A percentile compares a stretch with the other conserved stretches of the same genome.
Conservation (phyloP, 2,329 filamentous ascomycete species). For the Teratosphaeriaceae sp. region DNA sequence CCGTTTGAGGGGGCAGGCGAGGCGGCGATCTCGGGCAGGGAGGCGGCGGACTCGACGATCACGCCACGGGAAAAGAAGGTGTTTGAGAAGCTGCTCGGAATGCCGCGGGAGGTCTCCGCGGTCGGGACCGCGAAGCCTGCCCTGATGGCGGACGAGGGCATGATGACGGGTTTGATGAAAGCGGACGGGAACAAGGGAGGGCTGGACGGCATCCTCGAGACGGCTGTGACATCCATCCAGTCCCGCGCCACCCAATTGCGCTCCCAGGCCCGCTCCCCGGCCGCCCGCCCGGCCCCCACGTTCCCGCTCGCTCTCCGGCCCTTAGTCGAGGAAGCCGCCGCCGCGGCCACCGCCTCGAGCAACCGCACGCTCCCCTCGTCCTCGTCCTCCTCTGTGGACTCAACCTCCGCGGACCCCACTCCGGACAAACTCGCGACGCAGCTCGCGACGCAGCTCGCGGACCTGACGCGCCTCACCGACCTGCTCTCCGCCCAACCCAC, state of each 20-base stretch:
- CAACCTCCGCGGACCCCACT: neutral
- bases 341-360: neutral
- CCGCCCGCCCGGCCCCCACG: conserved; percentile 1
- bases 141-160: too few relatives aligned
- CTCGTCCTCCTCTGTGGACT: too few relatives aligned
- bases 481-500: conserved; percentile 50
- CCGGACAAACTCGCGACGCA: neutral
- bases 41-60: conserved; percentile 11
- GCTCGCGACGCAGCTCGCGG: neutral
- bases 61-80: conserved; percentile 13
- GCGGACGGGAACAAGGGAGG: neutral
- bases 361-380: neutral
- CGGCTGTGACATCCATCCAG: conserved; percentile 1
- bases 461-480: conserved; percentile 1
- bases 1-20: conserved; percentile 8
- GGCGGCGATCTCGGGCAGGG: neutral
- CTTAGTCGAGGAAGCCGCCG: conserved; percentile 10
- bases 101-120: neutral
- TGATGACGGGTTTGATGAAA: too few relatives aligned
- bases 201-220: conserved; percentile 6
- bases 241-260: too few relatives aligned
- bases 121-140: neutral
- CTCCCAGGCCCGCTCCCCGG: too few relatives aligned
- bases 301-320: conserved; percentile 11
- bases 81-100: conserved; percentile 13